A percentile compares a stretch with the other conserved stretches of the same genome.
Conservation (phyloP, 1,139 yeast species). For the Geotrichum klebahnii region DNA sequence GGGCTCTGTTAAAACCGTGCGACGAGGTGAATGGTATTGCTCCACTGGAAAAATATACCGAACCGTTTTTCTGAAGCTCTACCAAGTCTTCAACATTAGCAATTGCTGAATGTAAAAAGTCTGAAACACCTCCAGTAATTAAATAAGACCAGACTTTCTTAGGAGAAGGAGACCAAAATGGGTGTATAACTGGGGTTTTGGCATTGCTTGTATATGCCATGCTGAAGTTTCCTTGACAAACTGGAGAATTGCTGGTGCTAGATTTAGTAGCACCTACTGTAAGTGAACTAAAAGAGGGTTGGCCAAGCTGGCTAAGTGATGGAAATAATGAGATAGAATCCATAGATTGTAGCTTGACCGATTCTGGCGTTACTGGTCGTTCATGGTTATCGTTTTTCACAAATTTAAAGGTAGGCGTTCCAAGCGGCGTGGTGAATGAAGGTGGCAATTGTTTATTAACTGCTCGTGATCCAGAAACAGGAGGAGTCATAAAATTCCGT, state of each 20-base stretch:
- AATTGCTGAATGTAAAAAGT: conserved; percentile 13
- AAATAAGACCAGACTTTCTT: conserved; percentile 10
- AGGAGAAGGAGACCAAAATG: conserved; percentile 19
- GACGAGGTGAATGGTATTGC: not conserved
- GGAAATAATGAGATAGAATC: too few relatives aligned
- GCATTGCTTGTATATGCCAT: not conserved
- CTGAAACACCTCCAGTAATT: conserved; percentile 15
- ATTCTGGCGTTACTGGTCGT: not conserved
- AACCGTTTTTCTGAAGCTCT: conserved; percentile 10
- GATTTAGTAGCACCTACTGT: not conserved
- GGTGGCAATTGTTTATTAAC: not conserved
- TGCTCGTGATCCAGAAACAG: not conserved
- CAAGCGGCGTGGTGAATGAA: not conserved
- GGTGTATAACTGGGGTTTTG: conserved; percentile 3
- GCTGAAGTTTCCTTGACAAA: not conserved
- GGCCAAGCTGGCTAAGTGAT: too few relatives aligned
- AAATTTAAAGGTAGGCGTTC: not conserved
- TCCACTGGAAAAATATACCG: conserved; percentile 4
- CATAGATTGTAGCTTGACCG: not conserved
- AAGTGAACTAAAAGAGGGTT: not conserved
- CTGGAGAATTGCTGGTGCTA: not conserved
- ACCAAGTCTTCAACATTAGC: conserved; percentile 12
- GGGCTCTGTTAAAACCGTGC: not conserved
- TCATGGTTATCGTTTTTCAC: not conserved
- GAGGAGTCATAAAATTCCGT: conserved; percentile 1